Percentiles rank a stretch among this genome's conserved stretches.
Evolutionary conservation across 2,329 filamentous ascomycete species (phyloP).

Genomic region (Cladosporium sp.): DNA sequence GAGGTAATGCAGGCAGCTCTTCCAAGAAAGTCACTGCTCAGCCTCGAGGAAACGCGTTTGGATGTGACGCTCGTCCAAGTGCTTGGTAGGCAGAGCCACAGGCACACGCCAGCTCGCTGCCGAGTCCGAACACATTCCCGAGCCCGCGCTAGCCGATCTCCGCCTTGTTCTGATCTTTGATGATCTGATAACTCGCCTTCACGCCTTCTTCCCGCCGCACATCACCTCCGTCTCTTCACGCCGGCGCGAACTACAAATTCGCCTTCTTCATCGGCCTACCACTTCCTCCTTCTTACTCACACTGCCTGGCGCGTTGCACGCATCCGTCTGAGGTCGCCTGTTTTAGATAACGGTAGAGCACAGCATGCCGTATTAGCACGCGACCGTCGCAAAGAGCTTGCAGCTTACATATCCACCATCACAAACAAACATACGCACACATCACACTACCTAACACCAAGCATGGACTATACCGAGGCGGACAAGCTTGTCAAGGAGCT

Average conservation of each 20-base stretch:
- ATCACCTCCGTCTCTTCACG: constrained; percentile 15
- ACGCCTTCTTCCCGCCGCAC: neutral
- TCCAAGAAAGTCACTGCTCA: constrained; percentile 5
- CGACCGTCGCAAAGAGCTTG: constrained; percentile 7
- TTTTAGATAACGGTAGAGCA: constrained; percentile 11
- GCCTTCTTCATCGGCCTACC: neutral
- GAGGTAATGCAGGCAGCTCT: neutral
- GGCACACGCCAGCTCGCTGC: neutral
- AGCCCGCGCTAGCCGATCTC: neutral
- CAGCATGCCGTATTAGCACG: constrained; percentile 14
- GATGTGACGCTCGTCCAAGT: constrained; percentile 10
- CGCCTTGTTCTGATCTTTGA: neutral
- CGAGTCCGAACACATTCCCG: neutral
- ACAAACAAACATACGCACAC: neutral
- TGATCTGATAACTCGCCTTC: constrained; percentile 1
- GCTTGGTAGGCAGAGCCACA: neutral
- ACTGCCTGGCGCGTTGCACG: neutral
- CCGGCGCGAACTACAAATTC: constrained; percentile 15
- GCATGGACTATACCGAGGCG: constrained; percentile 11
- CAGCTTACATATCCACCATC: constrained; percentile 1
- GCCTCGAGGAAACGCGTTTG: constrained; percentile 15
- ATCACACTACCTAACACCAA: neutral
- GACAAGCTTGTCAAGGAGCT: constrained; percentile 41
- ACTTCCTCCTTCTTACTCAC: neutral
- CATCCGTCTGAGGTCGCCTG: neutral